phyloP scores from a whole-genome alignment of 345 rosid genomes.

The Hibiscus trionum region DNA sequence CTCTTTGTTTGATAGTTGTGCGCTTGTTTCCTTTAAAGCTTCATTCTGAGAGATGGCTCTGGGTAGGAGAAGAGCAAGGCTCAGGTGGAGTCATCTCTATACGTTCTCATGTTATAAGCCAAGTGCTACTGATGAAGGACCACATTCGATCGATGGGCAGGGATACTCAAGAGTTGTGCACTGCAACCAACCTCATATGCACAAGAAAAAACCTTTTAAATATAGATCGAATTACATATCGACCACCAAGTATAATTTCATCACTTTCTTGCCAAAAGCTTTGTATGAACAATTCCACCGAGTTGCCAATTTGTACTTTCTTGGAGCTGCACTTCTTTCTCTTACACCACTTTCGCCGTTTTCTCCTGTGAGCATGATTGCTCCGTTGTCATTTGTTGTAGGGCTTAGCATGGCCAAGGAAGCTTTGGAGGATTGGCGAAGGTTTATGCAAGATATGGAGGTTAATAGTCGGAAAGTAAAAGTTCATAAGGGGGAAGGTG shows the following conservation, averaged over 20 bases:
- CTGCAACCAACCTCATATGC: conserved; percentile 76
- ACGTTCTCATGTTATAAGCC: conserved; percentile 79
- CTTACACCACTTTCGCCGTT: conserved; percentile 77
- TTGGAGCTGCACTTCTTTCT: conserved; percentile 71
- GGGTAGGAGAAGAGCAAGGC: conserved; percentile 79
- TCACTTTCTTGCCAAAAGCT: conserved; percentile 80
- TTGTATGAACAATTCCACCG: conserved; percentile 90
- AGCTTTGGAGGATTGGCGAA: conserved; percentile 90
- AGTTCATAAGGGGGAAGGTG: conserved; percentile 54
- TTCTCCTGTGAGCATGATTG: conserved; percentile 81
- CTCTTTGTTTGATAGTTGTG: conserved; percentile 14
- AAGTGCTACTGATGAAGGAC: conserved; percentile 31
- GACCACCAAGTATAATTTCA: conserved; percentile 70
- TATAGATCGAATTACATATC: conserved; percentile 74
- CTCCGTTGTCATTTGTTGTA: conserved; percentile 80
- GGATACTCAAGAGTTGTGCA: conserved; percentile 64
- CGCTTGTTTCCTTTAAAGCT: conserved; percentile 11
- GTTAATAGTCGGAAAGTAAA: conserved; percentile 67
- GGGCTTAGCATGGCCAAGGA: conserved; percentile 95
- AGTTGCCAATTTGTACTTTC: conserved; percentile 91
- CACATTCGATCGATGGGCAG: conserved; percentile 56
- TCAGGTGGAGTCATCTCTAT: conserved; percentile 66
- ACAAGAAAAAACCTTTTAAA: conserved; percentile 58
- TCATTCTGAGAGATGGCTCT: conserved; percentile 49
- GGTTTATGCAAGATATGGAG: conserved; percentile 88